Evolutionary conservation across 2,329 filamentous ascomycete species (phyloP).

Genomic region (Trichothecium sympodiale): DNA sequence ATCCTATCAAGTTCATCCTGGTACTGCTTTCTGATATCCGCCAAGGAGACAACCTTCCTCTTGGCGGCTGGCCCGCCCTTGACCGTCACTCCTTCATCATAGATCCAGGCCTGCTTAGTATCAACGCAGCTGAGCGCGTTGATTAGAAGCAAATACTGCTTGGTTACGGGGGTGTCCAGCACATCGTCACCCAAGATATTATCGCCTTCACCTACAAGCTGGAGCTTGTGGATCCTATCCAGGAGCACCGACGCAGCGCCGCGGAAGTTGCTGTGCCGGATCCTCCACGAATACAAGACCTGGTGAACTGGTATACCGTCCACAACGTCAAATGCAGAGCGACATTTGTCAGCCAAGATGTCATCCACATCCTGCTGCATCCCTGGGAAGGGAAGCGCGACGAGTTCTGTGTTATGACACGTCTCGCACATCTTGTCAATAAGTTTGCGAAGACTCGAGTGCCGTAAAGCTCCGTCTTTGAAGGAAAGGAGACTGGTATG

Average conservation of each 20-base stretch:
- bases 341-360: slow-evolving; percentile 62
- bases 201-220: slow-evolving; percentile 47
- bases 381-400: slow-evolving; percentile 67
- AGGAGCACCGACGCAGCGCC: slow-evolving; percentile 57
- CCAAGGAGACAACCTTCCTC: slow-evolving; percentile 72
- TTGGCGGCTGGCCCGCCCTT: slow-evolving; percentile 26
- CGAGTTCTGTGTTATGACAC: slow-evolving; percentile 54
- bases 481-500: slow-evolving; percentile 70
- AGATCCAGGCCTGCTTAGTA: slow-evolving; percentile 70
- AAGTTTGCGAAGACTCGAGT: slow-evolving; percentile 59
- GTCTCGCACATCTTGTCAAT: slow-evolving; percentile 58
- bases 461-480: slow-evolving; percentile 59
- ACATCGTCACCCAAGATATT: slow-evolving; percentile 42
- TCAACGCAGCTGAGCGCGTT: slow-evolving; percentile 85
- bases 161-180: slow-evolving; percentile 53
- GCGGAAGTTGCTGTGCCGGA: slow-evolving; percentile 75
- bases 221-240: slow-evolving; percentile 52
- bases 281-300: slow-evolving; percentile 83
- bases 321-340: slow-evolving; percentile 53
- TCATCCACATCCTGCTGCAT: slow-evolving; percentile 71
- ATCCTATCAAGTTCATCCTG: slow-evolving; percentile 82
- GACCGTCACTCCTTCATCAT: slow-evolving; percentile 22
- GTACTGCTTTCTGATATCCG: slow-evolving; percentile 80
- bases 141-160: slow-evolving; percentile 82
- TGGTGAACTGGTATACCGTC: slow-evolving; percentile 73